A percentile compares a stretch with the other conserved stretches of the same genome.
Evolutionary conservation across 2,329 filamentous ascomycete genomes (phyloP).

Genomic region (Fusarium stilboides): DNA sequence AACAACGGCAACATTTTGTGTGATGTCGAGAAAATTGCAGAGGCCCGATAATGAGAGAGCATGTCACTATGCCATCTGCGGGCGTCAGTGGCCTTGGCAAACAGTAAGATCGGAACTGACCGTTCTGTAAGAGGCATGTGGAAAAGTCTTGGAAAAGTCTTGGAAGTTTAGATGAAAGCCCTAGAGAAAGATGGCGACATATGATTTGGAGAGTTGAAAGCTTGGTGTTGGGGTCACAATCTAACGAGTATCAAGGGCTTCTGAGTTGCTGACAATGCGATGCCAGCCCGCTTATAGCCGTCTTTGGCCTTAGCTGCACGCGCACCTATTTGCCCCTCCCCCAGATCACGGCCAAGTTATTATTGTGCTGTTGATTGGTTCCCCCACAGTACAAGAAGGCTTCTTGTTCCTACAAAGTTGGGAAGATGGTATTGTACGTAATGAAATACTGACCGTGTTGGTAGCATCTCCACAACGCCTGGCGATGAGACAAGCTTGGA

Average conservation of each 20-base stretch:
- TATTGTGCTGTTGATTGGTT: conserved; percentile 24
- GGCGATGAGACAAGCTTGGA: conserved; percentile 26
- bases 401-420: conserved; percentile 24
- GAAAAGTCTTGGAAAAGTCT: conserved; percentile 37
- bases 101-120: conserved; percentile 15
- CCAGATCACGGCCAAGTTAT: conserved; percentile 40
- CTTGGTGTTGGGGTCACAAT: conserved; percentile 36
- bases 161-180: conserved; percentile 35
- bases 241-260: conserved; percentile 4
- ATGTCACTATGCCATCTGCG: conserved; percentile 18
- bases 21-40: too few species aligned
- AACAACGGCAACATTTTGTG: not conserved
- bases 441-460: conserved; percentile 28
- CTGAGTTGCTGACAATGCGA: conserved; percentile 10
- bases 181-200: not conserved
- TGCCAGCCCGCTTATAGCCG: conserved; percentile 36
- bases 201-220: conserved; percentile 32
- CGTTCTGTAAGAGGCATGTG: conserved; percentile 38
- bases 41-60: not conserved
- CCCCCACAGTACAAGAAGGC: conserved; percentile 31
- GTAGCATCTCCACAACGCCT: conserved; percentile 35
- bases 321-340: conserved; percentile 31
- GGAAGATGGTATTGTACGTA: conserved; percentile 35
- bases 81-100: conserved; percentile 35
- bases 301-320: conserved; percentile 16